phyloP scores from a whole-genome alignment of 192 early-diverging fungal species.

The Radiomyces spectabilis region DNA sequence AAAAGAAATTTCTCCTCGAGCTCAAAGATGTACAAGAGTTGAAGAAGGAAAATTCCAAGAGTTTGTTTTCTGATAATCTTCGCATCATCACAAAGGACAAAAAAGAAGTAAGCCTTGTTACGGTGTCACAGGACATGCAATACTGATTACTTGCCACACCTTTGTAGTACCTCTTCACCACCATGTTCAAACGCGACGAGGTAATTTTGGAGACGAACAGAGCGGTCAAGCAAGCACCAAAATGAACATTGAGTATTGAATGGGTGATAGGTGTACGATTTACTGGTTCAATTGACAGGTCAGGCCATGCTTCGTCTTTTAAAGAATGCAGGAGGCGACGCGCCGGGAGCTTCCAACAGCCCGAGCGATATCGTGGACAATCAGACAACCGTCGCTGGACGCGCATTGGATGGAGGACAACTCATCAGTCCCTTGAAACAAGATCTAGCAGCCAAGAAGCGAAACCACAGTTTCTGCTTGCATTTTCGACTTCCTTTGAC shows the following conservation, averaged over 20 bases:
- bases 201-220: slow-evolving; percentile 1
- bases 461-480: slow-evolving; percentile 66
- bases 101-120: slow-evolving; percentile 48
- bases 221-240: slow-evolving; percentile 6
- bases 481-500: slow-evolving; percentile 72
- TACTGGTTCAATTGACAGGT: slow-evolving; percentile 85
- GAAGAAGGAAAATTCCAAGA: slow-evolving; percentile 84
- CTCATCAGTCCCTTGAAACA: slow-evolving; percentile 43
- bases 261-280: slow-evolving; percentile 63
- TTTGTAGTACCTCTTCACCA: slow-evolving; percentile 77
- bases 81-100: slow-evolving; percentile 76
- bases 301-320: slow-evolving; percentile 84
- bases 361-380: neutral
- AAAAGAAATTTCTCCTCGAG: slow-evolving; percentile 87
- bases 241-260: neutral
- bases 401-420: slow-evolving; percentile 7
- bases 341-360: slow-evolving; percentile 39
- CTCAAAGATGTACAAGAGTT: slow-evolving; percentile 90
- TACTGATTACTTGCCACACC: neutral
- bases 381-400: neutral
- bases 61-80: slow-evolving; percentile 83
- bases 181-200: slow-evolving; percentile 94
- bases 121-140: neutral
- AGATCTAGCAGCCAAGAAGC: slow-evolving; percentile 66
- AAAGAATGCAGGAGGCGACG: slow-evolving; percentile 65